Base-by-base conservation (phyloP, 2,329 filamentous ascomycete genomes). In the Chaetothyriales sp. region DNA sequence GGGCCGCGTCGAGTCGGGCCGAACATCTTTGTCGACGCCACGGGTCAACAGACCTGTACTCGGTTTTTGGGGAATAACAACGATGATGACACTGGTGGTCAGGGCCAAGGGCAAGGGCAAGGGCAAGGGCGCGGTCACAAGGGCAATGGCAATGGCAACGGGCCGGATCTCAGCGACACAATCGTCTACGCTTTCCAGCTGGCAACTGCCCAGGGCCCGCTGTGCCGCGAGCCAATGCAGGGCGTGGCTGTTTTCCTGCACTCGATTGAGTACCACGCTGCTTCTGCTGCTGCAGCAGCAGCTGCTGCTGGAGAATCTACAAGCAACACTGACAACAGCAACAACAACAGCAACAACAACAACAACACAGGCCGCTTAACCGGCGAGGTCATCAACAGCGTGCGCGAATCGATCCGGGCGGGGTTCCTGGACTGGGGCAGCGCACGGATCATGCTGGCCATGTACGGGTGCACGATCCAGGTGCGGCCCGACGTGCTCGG, bases 391-490 rank as follows among this genome's bases (percentile, higher is more conserved):
- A 95, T 98, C 71, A 88, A 88, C 66, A 83, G 85, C 0, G 81
- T 90, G 18, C 86, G 90, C 59, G 81, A 86, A 45, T 78, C 82
- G n/a, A 87, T 98, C 54, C 79, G 83, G 48, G 74, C 82, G 56
- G 90, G 83, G 19, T 95, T 96, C 73, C 73, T 95, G 18, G 92
- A 96, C 72, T 98, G 92, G 92, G 90, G 84, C 42, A 90, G 84
- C 42, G 86, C 92, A 0, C 81, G 92, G n/a, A 78, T 98, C 59
- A 80, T 96, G 70, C 79, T 98, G 44, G 92, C 92, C 48, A 96
- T 96, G 87, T 98, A 98, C 72, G 87, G 80, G 50, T 95, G 90
- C 65, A 92, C 96, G 65, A 96, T 98, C 62, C 92, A 96, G 75
- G 88, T 90, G 26, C 65, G 60, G 80, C 81, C 89, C 61, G 92